phyloP scores from a whole-genome alignment of 192 early-diverging fungal species.

The Chytriomyces sp. region DNA sequence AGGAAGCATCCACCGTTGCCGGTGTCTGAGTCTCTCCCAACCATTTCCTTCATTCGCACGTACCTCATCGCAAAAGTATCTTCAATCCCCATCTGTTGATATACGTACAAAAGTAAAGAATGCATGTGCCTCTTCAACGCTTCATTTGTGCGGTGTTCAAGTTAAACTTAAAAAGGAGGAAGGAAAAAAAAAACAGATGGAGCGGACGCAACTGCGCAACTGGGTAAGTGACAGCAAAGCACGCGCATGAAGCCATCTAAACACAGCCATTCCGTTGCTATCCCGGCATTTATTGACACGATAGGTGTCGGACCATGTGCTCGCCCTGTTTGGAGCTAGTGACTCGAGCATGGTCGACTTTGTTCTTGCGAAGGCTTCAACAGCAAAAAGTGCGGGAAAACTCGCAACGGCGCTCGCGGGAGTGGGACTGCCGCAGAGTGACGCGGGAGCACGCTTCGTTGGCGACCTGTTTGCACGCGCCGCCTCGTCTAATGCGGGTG shows the following conservation, averaged over 20 bases:
- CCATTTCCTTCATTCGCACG: neutral
- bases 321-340: conserved; percentile 69
- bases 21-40: too few relatives aligned
- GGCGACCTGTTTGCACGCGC: conserved; percentile 66
- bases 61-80: neutral
- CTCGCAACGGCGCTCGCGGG: conserved; percentile 58
- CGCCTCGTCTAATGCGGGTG: conserved; percentile 34
- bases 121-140: too few relatives aligned
- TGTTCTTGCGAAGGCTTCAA: conserved; percentile 69
- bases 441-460: conserved; percentile 64
- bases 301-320: conserved; percentile 70
- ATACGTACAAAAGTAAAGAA: too few relatives aligned
- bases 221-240: neutral
- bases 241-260: neutral
- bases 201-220: neutral
- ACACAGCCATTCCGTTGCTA: too few relatives aligned
- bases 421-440: conserved; percentile 63
- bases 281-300: too few relatives aligned
- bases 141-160: too few relatives aligned
- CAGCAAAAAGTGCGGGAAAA: conserved; percentile 57
- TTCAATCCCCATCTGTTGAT: too few relatives aligned
- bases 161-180: neutral
- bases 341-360: conserved; percentile 73
- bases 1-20: conserved; percentile 1
- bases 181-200: neutral